phyloP scores from a whole-genome alignment of 176 grass and related monocot genomes.

The Poa annua region DNA sequence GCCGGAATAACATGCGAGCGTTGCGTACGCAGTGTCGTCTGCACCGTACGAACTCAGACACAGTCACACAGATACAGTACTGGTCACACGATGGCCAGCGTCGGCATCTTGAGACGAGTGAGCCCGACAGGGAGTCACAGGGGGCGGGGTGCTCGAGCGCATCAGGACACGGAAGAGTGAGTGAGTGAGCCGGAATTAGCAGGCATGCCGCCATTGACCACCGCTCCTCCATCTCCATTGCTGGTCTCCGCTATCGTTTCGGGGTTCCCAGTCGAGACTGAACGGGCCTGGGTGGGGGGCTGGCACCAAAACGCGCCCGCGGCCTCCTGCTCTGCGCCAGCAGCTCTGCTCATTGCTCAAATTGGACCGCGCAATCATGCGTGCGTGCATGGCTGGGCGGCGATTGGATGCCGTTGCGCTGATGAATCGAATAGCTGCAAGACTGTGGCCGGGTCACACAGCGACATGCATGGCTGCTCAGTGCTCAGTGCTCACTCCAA shows the following conservation, averaged over 20 bases:
- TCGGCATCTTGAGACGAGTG: not conserved
- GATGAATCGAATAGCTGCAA: too few relatives aligned
- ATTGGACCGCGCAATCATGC: too few relatives aligned
- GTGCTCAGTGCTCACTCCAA: too few relatives aligned
- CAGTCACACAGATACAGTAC: too few relatives aligned
- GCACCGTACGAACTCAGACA: too few relatives aligned
- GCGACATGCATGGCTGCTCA: too few relatives aligned
- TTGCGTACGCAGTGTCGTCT: too few relatives aligned
- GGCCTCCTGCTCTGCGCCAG: not conserved
- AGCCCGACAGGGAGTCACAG: not conserved
- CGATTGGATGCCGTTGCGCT: too few relatives aligned
- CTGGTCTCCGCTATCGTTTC: not conserved
- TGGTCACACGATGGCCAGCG: not conserved
- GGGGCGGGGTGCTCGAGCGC: not conserved
- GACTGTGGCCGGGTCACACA: too few relatives aligned
- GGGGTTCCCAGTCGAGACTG: not conserved
- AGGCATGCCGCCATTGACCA: not conserved
- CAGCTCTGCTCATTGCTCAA: not conserved
- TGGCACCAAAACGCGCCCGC: conserved; percentile 16
- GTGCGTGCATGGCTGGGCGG: too few relatives aligned
- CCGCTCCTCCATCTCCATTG: not conserved
- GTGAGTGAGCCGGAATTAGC: not conserved
- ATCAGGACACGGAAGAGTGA: not conserved
- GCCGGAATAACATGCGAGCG: too few relatives aligned
- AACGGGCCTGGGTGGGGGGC: not conserved